Percentiles rank a stretch among this genome's conserved stretches.
phyloP scores from a whole-genome alignment of 495 filamentous ascomycete species.

The Halenospora varia region DNA sequence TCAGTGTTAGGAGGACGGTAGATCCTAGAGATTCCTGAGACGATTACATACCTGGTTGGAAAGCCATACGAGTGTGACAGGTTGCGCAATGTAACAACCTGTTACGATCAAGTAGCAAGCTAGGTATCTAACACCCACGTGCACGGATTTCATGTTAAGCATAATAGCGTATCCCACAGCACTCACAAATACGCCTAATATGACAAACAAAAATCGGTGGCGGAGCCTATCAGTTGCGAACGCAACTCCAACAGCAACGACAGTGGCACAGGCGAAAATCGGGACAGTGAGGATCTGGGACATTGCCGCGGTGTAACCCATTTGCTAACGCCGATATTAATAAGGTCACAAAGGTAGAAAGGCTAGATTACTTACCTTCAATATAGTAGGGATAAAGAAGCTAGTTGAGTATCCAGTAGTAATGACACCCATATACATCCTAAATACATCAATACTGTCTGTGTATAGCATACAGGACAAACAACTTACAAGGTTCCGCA shows the following conservation, averaged over 20 bases:
- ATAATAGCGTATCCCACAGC: conserved; percentile 44
- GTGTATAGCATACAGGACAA: neutral
- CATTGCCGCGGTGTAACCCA: too few species aligned
- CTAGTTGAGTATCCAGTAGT: conserved; percentile 46
- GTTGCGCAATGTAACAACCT: too few species aligned
- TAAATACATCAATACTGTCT: neutral
- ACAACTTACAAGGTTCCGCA: conserved; percentile 26
- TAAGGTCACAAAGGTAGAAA: conserved; percentile 39
- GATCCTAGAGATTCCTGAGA: too few species aligned
- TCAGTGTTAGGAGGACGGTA: too few species aligned
- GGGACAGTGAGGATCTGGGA: conserved; percentile 42
- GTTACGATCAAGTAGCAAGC: too few species aligned
- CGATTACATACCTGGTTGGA: too few species aligned
- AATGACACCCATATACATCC: conserved; percentile 38
- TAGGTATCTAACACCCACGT: too few species aligned
- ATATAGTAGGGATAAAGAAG: conserved; percentile 55
- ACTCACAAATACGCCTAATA: conserved; percentile 43
- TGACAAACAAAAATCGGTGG: conserved; percentile 42
- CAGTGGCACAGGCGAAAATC: conserved; percentile 31
- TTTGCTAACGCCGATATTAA: conserved; percentile 42
- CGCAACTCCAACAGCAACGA: neutral
- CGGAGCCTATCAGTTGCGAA: conserved; percentile 29
- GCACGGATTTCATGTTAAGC: too few species aligned
- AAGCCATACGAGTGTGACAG: too few species aligned
- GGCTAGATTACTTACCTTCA: conserved; percentile 50